Base-by-base conservation (phyloP, 2,329 filamentous ascomycete species). In the Cladophialophora psammophila region DNA sequence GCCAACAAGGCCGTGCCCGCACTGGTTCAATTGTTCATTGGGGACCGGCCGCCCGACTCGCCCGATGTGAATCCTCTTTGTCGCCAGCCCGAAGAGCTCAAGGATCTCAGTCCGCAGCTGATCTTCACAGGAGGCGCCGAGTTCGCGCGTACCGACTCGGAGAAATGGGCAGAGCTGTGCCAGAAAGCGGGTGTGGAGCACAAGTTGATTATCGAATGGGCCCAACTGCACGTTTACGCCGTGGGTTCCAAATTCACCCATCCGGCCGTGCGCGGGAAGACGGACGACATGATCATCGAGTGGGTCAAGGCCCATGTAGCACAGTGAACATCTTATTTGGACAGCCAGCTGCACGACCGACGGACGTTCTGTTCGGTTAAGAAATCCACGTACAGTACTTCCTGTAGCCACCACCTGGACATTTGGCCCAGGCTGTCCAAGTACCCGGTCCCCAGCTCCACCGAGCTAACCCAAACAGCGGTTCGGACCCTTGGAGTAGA, bases 221-320 rank as follows among this genome's bases (percentile, higher is more conserved):
- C 32, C 15, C 63, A 65, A 4, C 36, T 66, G n/a, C 64, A 66
- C 53, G 59, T 66, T 32, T 66, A 66, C 34, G 64, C 64, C 8
- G 36, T 66, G 48, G 64, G 64, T 34, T 63, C 59, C 5, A 63
- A 59, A 10, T 66, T 52, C 26, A 53, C 35, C 12, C 52, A 56
- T 36, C 59, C 64, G 26, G 53, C 64, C 31, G 52, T 66, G 13
- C 53, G 64, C 4, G 20, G 3, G 8, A 66, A 59, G 42, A 66
- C 64, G 26, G 64, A 66, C 45, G 42, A 35, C 31, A 20, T 58
- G 45, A 66, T 66, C 40, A 53, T 66, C 8, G 59, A 59, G n/a
- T 66, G 64, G 64, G 36, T 65, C 31, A 65, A 65, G 56, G 45
- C 12, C 7, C 40, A n/a, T 42, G 40, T 42, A 6, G 40, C 40